These are phyloP conservation scores for Botrytis galanthina DNA, from an alignment of 2,329 filamentous ascomycete genomes.

Conservation along the genomic window DNA sequence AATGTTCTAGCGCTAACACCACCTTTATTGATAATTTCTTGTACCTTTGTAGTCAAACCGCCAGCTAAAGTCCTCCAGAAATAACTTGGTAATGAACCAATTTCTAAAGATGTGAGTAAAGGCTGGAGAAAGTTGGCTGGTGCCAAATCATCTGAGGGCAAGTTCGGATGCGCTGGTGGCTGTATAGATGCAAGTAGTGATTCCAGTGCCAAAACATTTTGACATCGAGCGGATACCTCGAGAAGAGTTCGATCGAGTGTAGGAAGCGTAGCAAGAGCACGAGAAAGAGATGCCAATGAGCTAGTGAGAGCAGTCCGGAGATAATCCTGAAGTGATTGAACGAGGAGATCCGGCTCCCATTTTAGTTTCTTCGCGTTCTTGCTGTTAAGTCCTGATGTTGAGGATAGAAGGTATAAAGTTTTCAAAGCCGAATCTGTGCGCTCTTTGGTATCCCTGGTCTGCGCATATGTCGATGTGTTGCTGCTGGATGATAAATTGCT, in stretches of 20 bases:
- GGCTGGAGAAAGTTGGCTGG: conserved; percentile 62
- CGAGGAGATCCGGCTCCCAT: conserved; percentile 63
- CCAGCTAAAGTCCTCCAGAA: conserved; percentile 91
- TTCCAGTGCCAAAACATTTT: conserved; percentile 88
- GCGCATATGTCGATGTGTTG: conserved; percentile 55
- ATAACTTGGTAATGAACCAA: conserved; percentile 79
- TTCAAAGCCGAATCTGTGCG: conserved; percentile 71
- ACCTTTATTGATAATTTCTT: conserved; percentile 79
- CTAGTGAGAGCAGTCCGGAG: conserved; percentile 77
- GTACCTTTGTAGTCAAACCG: conserved; percentile 70
- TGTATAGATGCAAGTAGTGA: conserved; percentile 68
- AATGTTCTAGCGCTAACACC: conserved; percentile 82
- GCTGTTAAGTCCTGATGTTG: conserved; percentile 50
- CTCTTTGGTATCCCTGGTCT: conserved; percentile 71
- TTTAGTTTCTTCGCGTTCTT: conserved; percentile 43
- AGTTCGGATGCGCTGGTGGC: conserved; percentile 65
- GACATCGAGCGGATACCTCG: conserved; percentile 80
- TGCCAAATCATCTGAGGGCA: conserved; percentile 41
- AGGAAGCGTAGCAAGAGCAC: conserved; percentile 76
- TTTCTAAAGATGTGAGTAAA: conserved; percentile 77
- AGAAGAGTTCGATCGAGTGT: conserved; percentile 76
- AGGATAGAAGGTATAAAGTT: conserved; percentile 79
- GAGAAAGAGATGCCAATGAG: conserved; percentile 69
- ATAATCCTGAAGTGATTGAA: conserved; percentile 76
- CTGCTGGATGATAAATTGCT: conserved; percentile 51